These are phyloP conservation scores for Colletotrichum musae DNA, from an alignment of 2,329 filamentous ascomycete species.

Conservation along the genomic window DNA sequence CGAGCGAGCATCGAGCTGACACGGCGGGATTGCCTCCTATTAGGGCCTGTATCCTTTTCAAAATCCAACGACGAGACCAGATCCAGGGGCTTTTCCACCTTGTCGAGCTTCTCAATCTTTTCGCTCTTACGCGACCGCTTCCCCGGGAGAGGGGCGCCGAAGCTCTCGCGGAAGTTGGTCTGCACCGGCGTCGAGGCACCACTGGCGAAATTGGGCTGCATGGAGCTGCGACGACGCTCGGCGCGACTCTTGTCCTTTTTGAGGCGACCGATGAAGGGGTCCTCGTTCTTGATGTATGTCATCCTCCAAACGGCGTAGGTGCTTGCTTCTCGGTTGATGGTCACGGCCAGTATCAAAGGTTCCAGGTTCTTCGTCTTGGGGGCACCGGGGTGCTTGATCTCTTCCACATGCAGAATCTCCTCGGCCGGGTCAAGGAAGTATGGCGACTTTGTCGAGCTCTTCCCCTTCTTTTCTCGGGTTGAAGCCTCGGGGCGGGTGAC, in stretches of 20 bases:
- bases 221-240: conserved; percentile 71
- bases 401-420: conserved; percentile 86
- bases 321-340: conserved; percentile 81
- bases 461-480: conserved; percentile 54
- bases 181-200: conserved; percentile 84
- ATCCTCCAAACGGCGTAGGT: conserved; percentile 90
- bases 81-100: conserved; percentile 66
- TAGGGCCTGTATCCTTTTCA: conserved; percentile 70
- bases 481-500: conserved; percentile 70
- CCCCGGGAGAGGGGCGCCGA: conserved; percentile 71
- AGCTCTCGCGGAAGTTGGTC: conserved; percentile 81
- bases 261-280: conserved; percentile 64
- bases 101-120: conserved; percentile 54
- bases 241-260: conserved; percentile 62
- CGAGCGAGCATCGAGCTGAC: conserved; percentile 93
- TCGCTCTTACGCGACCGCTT: conserved; percentile 69
- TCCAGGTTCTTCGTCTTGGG: conserved; percentile 54
- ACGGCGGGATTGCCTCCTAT: conserved; percentile 77
- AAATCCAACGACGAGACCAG: conserved; percentile 81
- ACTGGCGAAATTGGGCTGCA: conserved; percentile 79
- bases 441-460: conserved; percentile 57
- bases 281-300: conserved; percentile 80
- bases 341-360: conserved; percentile 81
- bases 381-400: conserved; percentile 69
- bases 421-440: conserved; percentile 81